These are phyloP conservation scores for Metschnikowia arizonensis DNA, from an alignment of 805 yeast species.

Conservation along the genomic window DNA sequence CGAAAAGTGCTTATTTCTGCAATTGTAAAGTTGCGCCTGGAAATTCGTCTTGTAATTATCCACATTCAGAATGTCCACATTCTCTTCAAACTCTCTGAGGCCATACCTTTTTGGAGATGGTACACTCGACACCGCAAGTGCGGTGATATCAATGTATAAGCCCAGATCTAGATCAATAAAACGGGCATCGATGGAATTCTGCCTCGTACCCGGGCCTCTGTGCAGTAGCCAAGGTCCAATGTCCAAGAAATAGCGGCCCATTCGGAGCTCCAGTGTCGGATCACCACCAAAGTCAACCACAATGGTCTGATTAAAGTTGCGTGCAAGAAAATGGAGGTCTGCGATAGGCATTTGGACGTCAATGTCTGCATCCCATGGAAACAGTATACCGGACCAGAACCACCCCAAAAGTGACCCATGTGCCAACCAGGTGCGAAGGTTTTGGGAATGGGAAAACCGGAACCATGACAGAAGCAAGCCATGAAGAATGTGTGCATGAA, in stretches of 20 bases:
- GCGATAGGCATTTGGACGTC: conserved; percentile 27
- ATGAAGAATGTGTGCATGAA: conserved; percentile 19
- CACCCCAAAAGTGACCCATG: conserved; percentile 28
- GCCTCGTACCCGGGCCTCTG: conserved; percentile 46
- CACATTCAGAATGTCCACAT: too few species aligned
- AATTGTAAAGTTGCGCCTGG: conserved; percentile 29
- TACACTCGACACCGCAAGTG: conserved; percentile 36
- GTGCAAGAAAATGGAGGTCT: conserved; percentile 22
- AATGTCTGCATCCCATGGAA: conserved; percentile 29
- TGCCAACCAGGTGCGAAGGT: conserved; percentile 26
- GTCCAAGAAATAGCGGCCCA: conserved; percentile 48
- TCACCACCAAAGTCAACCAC: conserved; percentile 28
- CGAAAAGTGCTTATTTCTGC: conserved; percentile 37
- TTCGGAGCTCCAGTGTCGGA: conserved; percentile 40
- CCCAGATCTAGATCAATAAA: conserved; percentile 74
- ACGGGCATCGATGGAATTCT: conserved; percentile 58
- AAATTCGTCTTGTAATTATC: too few species aligned
- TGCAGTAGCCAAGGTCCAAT: conserved; percentile 48
- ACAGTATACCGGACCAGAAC: conserved; percentile 28
- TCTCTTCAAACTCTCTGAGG: not conserved
- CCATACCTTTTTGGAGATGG: conserved; percentile 8
- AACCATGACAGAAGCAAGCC: conserved; percentile 25
- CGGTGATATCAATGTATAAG: conserved; percentile 69
- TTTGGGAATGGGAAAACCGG: conserved; percentile 22
- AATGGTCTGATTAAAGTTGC: conserved; percentile 22